A percentile compares a stretch with the other conserved stretches of the same genome.
phyloP scores from a whole-genome alignment of 2,329 filamentous ascomycete species.

The Colletotrichum sp. region DNA sequence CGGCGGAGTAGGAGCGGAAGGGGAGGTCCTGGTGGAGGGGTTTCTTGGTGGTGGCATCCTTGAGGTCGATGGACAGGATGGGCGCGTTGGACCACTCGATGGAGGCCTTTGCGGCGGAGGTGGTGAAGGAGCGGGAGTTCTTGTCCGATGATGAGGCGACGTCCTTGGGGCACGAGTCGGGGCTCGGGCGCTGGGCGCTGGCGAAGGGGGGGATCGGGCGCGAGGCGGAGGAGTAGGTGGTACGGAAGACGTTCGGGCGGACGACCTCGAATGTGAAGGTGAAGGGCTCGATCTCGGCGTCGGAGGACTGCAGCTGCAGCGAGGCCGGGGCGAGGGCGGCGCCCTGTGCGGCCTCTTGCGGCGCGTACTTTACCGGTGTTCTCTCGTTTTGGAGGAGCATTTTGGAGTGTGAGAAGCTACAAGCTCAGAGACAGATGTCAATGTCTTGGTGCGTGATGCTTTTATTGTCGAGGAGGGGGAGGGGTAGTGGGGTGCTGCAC shows the following conservation, averaged over 20 bases:
- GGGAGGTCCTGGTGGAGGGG: constrained; percentile 68
- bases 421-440: neutral
- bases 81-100: constrained; percentile 66
- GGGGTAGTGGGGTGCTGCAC: neutral
- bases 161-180: neutral
- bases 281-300: constrained; percentile 38
- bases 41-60: constrained; percentile 49
- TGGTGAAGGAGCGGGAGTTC: constrained; percentile 31
- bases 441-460: neutral
- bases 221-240: constrained; percentile 66
- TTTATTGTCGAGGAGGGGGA: neutral
- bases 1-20: constrained; percentile 68
- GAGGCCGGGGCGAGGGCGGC: neutral
- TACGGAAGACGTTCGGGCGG: constrained; percentile 68
- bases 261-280: constrained; percentile 69
- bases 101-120: constrained; percentile 45
- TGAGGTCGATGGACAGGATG: constrained; percentile 55
- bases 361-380: constrained; percentile 7
- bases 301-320: constrained; percentile 9
- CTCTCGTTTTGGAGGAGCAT: constrained; percentile 19
- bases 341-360: neutral
- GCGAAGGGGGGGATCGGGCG: constrained; percentile 72
- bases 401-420: neutral
- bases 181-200: constrained; percentile 52
- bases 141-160: constrained; percentile 34